Percentiles rank a stretch among this genome's conserved stretches.
Conservation (phyloP, 768 basidiomycete species). For the Tremella fuciformis region DNA sequence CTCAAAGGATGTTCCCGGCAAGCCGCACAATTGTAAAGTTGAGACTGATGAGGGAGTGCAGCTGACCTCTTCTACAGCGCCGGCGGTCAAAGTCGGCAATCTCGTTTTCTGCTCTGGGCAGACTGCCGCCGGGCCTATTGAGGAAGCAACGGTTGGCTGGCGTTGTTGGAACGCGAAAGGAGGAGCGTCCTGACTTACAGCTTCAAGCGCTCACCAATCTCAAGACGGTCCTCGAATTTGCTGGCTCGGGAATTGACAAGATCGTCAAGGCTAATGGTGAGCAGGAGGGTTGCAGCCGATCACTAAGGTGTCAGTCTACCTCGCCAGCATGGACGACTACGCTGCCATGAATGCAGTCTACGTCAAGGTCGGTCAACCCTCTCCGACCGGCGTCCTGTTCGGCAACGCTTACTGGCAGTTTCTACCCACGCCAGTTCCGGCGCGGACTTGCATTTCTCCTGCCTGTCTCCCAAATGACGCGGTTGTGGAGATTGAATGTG, state of each 20-base stretch:
- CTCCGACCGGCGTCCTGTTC: not conserved
- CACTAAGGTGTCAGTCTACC: constrained; percentile 6
- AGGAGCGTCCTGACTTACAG: not conserved
- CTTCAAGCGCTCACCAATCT: constrained; percentile 20
- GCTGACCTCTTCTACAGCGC: constrained; percentile 17
- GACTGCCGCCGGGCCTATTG: constrained; percentile 36
- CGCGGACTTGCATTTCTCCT: constrained; percentile 22
- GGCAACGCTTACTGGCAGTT: not conserved
- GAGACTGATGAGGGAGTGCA: not conserved
- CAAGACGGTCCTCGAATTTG: constrained; percentile 34
- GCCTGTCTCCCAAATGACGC: constrained; percentile 11
- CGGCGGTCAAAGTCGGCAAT: constrained; percentile 40
- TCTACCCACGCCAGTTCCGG: constrained; percentile 5
- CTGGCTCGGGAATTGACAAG: constrained; percentile 33
- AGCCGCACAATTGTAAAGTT: constrained; percentile 44
- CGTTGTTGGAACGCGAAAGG: not conserved
- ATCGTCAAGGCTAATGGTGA: constrained; percentile 22
- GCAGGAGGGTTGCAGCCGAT: not conserved
- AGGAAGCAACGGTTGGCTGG: constrained; percentile 37
- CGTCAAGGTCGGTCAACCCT: constrained; percentile 15
- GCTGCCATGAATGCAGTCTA: constrained; percentile 21
- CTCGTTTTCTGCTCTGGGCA: constrained; percentile 47
- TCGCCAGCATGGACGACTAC: constrained; percentile 18
- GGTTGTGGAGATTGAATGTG: constrained; percentile 19
- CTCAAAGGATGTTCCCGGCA: constrained; percentile 40